Percentiles rank a stretch among this genome's conserved stretches.
phyloP scores from a whole-genome alignment of 345 rosid species.

The Citrus sp. region DNA sequence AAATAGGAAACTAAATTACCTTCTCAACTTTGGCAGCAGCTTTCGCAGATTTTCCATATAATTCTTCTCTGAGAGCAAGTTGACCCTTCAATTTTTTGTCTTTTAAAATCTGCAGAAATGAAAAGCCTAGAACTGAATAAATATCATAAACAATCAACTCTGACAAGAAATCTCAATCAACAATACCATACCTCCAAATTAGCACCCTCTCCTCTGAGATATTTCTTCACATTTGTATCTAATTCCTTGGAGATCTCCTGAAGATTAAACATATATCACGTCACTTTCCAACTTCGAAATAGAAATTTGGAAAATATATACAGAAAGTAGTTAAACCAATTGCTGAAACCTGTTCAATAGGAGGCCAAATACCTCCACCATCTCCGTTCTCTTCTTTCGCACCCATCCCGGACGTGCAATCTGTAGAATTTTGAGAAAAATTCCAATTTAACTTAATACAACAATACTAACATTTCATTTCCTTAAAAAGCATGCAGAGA shows the following conservation, averaged over 20 bases:
- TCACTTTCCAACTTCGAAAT: background rate
- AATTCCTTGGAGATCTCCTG: conserved; percentile 56
- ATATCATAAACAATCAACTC: background rate
- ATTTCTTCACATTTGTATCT: conserved; percentile 53
- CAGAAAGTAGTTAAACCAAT: background rate
- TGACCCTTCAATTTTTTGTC: conserved; percentile 78
- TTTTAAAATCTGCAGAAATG: conserved; percentile 35
- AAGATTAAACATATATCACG: conserved; percentile 2
- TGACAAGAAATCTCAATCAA: background rate
- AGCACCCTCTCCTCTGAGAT: conserved; percentile 72
- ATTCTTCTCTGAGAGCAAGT: conserved; percentile 59
- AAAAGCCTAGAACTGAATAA: background rate
- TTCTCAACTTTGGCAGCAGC: conserved; percentile 84
- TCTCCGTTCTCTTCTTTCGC: conserved; percentile 22
- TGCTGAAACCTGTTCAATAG: conserved; percentile 37
- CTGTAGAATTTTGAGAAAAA: background rate
- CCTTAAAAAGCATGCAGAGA: background rate
- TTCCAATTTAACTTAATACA: background rate
- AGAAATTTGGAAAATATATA: background rate
- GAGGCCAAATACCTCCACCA: conserved; percentile 30
- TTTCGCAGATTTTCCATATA: conserved; percentile 62
- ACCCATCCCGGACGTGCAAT: conserved; percentile 28
- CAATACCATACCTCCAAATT: conserved; percentile 53
- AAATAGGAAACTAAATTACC: conserved; percentile 32
- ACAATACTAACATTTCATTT: background rate